Base-by-base conservation (phyloP, 202 grass and related monocot species). In the Bolboschoenoplectus hybrid region DNA sequence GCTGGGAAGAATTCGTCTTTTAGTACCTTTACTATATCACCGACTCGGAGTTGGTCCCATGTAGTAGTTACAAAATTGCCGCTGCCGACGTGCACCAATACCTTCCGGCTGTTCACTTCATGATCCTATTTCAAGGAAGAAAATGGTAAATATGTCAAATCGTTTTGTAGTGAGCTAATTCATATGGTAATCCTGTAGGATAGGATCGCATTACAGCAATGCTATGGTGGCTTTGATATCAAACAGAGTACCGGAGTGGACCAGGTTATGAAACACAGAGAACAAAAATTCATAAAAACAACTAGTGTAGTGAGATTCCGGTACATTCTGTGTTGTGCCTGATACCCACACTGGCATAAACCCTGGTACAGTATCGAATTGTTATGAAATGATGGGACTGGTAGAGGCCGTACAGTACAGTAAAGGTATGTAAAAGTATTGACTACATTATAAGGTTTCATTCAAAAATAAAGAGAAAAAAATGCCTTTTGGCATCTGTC, bases 21-120 rank as follows among this genome's bases (percentile, higher is more conserved):
- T 88, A 93, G 92, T 91, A 99, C 92, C 89, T 97, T 99, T 65
- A 99, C 91, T 86, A 99, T 89, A 91, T 97, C 93, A 77, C 97
- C 97, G 49, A 93, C 94, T 91, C 82, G 91, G 84, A 97, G 86
- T 83, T 93, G 71, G 63, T 90, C 91, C 97, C 97, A 99, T 89
- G 91, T 80, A 75, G 81, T 91, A 46, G 82, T 90, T 80, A 87
- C 85, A 87, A 99, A 99, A 82, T 69, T 73, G 41, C 92, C 92
- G 63, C 86, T 88, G 19, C 88, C 90, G 39, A 26, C 85, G 56
- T 99, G 89, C 56, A 97, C 80, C 83, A 86, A 85, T 78, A 99
- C 97, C 81, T 90, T 94, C 89, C 97, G 87, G 85, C 88, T 92
- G 70, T 99, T 99, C 76, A 99, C 89, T 82, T 90, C 92, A 84